Conservation (phyloP, 192 early-diverging fungal species). For the Mortierella alpina region DNA sequence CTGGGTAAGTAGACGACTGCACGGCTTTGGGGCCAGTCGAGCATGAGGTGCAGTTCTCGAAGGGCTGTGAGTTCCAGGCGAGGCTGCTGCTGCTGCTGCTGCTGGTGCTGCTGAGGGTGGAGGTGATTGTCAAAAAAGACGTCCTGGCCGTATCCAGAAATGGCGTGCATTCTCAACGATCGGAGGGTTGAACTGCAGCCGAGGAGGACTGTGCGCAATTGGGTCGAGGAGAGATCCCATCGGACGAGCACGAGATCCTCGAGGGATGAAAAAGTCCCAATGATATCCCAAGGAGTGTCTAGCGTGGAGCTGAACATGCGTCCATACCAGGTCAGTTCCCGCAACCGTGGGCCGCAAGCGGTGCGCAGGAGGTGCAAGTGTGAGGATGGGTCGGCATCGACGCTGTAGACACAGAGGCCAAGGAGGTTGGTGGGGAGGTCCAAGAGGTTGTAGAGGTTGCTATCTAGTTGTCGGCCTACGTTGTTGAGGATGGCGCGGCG, state of each 20-base stretch:
- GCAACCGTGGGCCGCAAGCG: too few species aligned
- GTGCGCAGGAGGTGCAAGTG: too few species aligned
- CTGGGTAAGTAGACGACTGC: not conserved
- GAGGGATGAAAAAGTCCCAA: too few species aligned
- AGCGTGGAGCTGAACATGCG: too few species aligned
- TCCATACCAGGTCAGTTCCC: too few species aligned
- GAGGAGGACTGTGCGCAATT: not conserved
- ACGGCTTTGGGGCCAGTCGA: constrained; percentile 20
- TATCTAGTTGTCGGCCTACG: not conserved
- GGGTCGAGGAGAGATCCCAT: not conserved
- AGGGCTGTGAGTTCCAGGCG: not conserved
- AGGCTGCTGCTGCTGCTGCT: not conserved
- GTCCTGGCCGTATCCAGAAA: not conserved
- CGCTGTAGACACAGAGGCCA: too few species aligned
- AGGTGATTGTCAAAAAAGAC: not conserved
- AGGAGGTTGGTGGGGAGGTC: too few species aligned
- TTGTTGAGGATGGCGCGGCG: not conserved
- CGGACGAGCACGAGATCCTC: not conserved
- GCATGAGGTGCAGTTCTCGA: not conserved
- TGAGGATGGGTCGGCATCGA: too few species aligned
- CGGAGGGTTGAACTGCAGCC: not conserved
- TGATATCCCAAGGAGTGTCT: too few species aligned
- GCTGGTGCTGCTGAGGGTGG: not conserved
- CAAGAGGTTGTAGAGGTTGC: not conserved
- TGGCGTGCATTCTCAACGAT: not conserved